Conservation (phyloP, 2,329 filamentous ascomycete genomes). For the Sclerotinia minor region DNA sequence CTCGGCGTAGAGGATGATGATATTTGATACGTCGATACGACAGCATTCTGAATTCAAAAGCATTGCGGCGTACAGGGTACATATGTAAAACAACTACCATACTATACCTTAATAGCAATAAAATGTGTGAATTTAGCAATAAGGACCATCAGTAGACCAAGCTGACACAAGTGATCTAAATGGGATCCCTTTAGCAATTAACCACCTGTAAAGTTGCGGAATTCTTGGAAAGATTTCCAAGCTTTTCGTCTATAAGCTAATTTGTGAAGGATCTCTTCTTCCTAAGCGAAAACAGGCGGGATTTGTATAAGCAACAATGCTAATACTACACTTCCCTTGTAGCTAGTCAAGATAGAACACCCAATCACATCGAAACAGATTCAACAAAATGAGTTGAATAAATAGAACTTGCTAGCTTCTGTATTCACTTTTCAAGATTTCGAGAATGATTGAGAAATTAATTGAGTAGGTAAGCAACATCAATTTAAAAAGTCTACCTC, state of each 20-base stretch:
- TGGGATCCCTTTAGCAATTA: not conserved
- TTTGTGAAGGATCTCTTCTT: not conserved
- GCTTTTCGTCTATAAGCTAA: not conserved
- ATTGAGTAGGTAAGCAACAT: not conserved
- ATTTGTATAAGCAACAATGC: too few species aligned
- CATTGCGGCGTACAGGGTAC: not conserved
- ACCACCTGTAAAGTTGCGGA: not conserved
- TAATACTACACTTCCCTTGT: not conserved
- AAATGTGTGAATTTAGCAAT: conserved; percentile 10
- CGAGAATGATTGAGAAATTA: not conserved
- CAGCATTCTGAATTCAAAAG: not conserved
- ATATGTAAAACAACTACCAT: conserved; percentile 12
- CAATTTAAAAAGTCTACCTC: not conserved
- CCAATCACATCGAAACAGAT: not conserved
- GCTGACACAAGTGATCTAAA: not conserved
- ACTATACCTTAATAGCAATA: conserved; percentile 15
- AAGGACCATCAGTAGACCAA: not conserved
- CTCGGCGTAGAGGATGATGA: conserved; percentile 40
- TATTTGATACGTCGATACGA: conserved; percentile 18
- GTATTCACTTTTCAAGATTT: not conserved
- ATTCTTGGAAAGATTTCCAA: not conserved
- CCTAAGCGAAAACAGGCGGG: conserved; percentile 17
- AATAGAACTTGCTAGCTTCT: not conserved
- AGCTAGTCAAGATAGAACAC: not conserved
- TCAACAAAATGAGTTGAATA: not conserved